Evolutionary conservation across 306 rosid genomes (phyloP), one percentile per base, ranked within the genome.

Genomic region (Hippophae rhamnoides): DNA sequence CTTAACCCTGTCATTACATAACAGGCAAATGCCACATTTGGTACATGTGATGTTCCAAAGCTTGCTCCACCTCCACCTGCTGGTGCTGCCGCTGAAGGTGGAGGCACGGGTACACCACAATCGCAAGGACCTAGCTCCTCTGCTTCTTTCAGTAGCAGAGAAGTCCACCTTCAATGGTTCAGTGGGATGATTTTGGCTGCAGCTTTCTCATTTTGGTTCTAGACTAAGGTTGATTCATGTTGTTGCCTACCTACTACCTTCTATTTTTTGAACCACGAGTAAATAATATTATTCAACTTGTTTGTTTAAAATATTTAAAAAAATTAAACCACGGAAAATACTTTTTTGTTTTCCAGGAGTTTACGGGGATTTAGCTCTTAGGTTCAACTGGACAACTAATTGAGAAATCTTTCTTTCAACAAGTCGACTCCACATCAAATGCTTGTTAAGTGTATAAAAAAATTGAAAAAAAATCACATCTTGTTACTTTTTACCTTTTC

Each of bases 31-130:
- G 80, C 75, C 9, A 62, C 76, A 7, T 79, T 61, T 68, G 99
- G 96, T 23, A 67, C 84, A 7, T 93, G 99, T 12, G 84, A 86
- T 26, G 83, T 82, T 52, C 97, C 97, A 61, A 79, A 66, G 5
- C 65, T 86, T 62, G 75, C 99, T 71, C 99, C 99, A 3, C 99
- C 97, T 10, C 97, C 97, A 6, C 99, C 99, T 1, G 95, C 94
- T 12, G 57, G 87, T 0, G 73, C 14, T 10, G 43, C 41, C 3
- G 6, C 68, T 11, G 40, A 10, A 13, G 63, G 40, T 9, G 40
- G 13, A 13, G 63, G 14, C 7, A 13, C 65, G 11, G 6, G 49
- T 13, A n/a, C 76, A 54, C 43, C 78, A 27, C 62, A 58, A 2
- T 0, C 70, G 5, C 58, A 18, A n/a, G n/a, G 9, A 25, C 44